Conservation (phyloP, 352 stramenopile genomes). For the Halophytophthora polymorphica region DNA sequence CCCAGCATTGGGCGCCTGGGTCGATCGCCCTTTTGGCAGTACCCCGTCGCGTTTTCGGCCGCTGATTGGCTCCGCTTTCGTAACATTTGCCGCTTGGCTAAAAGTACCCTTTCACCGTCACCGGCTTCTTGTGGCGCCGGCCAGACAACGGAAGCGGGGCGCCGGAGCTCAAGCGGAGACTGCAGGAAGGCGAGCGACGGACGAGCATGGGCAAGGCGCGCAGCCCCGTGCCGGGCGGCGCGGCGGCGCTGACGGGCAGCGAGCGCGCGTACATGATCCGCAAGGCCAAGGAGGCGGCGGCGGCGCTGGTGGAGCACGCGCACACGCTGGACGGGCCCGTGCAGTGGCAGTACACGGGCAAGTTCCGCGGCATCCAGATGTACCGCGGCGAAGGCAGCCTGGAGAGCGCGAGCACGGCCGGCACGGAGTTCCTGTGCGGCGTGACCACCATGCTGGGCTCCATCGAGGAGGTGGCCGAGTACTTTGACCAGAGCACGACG, state of each 20-base stretch:
- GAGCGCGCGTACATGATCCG: constrained; percentile 63
- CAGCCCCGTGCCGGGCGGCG: constrained; percentile 14
- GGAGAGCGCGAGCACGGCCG: constrained; percentile 21
- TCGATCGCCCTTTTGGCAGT: no score
- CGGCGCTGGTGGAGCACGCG: constrained; percentile 65
- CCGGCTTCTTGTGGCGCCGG: no score
- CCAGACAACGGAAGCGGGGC: no score
- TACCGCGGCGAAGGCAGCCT: constrained; percentile 70
- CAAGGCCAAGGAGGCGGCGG: constrained; percentile 65
- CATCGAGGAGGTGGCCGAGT: constrained; percentile 61
- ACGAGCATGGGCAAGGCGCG: constrained; percentile 3
- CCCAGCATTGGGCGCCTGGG: no score
- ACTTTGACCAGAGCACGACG: constrained; percentile 70
- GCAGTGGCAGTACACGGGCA: constrained; percentile 75
- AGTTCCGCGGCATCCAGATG: constrained; percentile 75
- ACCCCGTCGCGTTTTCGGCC: no score
- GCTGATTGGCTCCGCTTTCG: no score
- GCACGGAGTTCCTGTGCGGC: constrained; percentile 67
- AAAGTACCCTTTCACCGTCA: no score
- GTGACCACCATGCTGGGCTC: constrained; percentile 73
- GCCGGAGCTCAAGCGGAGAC: no score
- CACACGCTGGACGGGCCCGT: constrained; percentile 71
- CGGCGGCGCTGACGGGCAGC: constrained; percentile 31
- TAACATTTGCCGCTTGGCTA: no score
- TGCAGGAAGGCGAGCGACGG: not conserved